Percentiles rank a stretch among this genome's conserved stretches.
phyloP scores from a whole-genome alignment of 106 monocot species.

The Dendrobium officinale region DNA sequence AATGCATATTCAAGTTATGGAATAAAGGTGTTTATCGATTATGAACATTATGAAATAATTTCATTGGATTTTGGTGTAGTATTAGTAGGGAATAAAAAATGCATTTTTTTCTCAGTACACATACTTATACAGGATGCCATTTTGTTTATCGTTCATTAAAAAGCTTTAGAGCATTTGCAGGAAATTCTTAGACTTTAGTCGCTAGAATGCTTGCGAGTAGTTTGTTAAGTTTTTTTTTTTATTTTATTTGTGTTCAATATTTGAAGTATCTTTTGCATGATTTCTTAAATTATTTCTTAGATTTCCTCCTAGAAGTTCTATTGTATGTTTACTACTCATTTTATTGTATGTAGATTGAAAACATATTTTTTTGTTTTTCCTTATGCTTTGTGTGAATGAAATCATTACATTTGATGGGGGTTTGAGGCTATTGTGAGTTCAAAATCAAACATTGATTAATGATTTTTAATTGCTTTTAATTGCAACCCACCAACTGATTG shows the following conservation, averaged over 20 bases:
- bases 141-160: too few relatives aligned
- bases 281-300: background rate
- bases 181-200: background rate
- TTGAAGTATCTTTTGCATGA: background rate
- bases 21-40: background rate
- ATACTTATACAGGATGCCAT: too few relatives aligned
- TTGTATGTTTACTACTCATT: background rate
- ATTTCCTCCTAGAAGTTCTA: background rate
- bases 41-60: background rate
- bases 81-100: background rate
- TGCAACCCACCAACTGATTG: too few relatives aligned
- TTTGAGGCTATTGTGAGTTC: too few relatives aligned
- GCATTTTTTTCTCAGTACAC: too few relatives aligned
- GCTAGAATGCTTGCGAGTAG: background rate
- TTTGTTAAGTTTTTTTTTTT: background rate
- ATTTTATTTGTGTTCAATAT: background rate
- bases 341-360: background rate
- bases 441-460: too few relatives aligned
- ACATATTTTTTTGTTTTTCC: background rate
- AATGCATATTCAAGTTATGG: background rate
- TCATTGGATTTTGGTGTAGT: background rate
- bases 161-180: background rate
- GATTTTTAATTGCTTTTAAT: too few relatives aligned
- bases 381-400: background rate
- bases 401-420: background rate